These are phyloP conservation scores for Teunomyces funiuensis DNA, from an alignment of 805 yeast species.

Conservation along the genomic window DNA sequence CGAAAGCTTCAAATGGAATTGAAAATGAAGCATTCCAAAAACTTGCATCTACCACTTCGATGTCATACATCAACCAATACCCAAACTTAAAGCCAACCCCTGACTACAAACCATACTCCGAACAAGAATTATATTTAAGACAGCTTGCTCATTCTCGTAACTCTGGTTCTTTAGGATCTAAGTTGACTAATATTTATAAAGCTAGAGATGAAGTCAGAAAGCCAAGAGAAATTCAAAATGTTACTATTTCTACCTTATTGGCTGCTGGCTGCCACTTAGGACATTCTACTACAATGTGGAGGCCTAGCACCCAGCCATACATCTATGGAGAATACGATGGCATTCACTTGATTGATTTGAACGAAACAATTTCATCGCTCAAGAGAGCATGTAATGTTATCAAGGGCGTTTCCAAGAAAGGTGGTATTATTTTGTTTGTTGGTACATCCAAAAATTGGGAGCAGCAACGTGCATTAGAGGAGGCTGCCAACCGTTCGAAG, in stretches of 20 bases:
- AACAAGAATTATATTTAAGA: conserved; percentile 76
- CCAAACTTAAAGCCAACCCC: conserved; percentile 67
- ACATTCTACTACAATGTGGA: conserved; percentile 76
- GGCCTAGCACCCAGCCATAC: conserved; percentile 81
- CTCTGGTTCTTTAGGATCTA: conserved; percentile 64
- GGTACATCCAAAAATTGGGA: conserved; percentile 74
- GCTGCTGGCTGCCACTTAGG: conserved; percentile 97
- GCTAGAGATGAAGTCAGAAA: conserved; percentile 65
- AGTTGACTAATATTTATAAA: conserved; percentile 58
- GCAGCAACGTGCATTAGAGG: conserved; percentile 69
- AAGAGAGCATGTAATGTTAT: conserved; percentile 84
- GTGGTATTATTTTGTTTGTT: conserved; percentile 81
- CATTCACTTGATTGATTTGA: conserved; percentile 87
- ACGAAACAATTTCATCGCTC: conserved; percentile 72
- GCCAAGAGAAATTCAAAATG: conserved; percentile 57
- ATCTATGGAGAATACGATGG: conserved; percentile 87
- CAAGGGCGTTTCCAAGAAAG: conserved; percentile 76
- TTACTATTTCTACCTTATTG: conserved; percentile 68
- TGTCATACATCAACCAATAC: conserved; percentile 35
- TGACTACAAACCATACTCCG: conserved; percentile 64
- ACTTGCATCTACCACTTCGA: conserved; percentile 32
- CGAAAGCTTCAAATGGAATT: conserved; percentile 6
- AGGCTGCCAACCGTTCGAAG: conserved; percentile 72
- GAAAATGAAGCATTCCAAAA: conserved; percentile 14
- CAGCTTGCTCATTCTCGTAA: conserved; percentile 59